Percentiles rank a stretch among this genome's conserved stretches.
These are phyloP conservation scores for Salpingoeca rosetta DNA, from an alignment of 78 protist genomes.

Conservation along the genomic window DNA sequence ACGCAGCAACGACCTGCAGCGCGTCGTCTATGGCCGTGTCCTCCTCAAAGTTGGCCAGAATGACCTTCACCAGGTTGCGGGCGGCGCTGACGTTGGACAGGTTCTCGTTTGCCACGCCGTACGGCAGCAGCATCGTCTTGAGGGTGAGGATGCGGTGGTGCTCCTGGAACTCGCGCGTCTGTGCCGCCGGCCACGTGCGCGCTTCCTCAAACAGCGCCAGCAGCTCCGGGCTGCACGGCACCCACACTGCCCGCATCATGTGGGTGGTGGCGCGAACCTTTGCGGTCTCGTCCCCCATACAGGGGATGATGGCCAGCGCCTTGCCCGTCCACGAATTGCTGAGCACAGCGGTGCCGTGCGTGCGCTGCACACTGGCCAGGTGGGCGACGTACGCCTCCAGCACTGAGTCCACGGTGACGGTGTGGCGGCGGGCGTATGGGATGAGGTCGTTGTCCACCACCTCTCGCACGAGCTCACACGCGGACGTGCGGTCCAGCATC, in stretches of 20 bases:
- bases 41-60: not conserved
- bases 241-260: not conserved
- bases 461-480: not conserved
- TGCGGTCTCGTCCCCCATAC: not conserved
- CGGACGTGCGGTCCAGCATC: not conserved
- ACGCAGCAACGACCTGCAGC: not conserved
- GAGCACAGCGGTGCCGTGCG: not conserved
- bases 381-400: not conserved
- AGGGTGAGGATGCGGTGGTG: not conserved
- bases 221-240: not conserved
- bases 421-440: not conserved
- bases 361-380: not conserved
- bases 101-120: not conserved
- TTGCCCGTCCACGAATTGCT: not conserved
- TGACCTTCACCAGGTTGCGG: not conserved
- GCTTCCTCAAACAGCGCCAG: not conserved
- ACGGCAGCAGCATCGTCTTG: not conserved
- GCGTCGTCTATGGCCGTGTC: not conserved
- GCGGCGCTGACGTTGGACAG: not conserved
- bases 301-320: not conserved
- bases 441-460: not conserved
- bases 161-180: not conserved
- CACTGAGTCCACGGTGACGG: not conserved
- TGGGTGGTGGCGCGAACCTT: not conserved
- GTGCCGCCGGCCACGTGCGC: not conserved